Percentiles rank a stretch among this genome's conserved stretches.
These are phyloP conservation scores for Gnomoniopsis smithogilvyi DNA, from an alignment of 2,329 filamentous ascomycete genomes.

Conservation along the genomic window DNA sequence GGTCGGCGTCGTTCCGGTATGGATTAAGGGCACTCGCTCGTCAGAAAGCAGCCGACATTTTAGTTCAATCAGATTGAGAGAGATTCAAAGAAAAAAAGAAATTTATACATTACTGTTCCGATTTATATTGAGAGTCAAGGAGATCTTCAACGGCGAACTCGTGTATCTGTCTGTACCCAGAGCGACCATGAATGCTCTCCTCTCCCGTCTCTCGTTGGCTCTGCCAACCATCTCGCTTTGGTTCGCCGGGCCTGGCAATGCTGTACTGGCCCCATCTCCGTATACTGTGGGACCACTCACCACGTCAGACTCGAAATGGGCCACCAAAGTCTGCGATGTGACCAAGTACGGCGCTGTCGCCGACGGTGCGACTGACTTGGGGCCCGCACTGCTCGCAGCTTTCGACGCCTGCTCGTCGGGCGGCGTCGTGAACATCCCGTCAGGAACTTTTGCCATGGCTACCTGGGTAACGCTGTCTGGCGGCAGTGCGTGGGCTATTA, in stretches of 20 bases:
- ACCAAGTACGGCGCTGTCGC: slow-evolving; percentile 49
- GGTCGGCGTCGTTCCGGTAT: too few relatives aligned
- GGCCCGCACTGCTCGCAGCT: slow-evolving; percentile 43
- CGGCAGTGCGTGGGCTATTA: slow-evolving; percentile 22
- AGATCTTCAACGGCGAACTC: too few relatives aligned
- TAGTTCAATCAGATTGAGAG: too few relatives aligned
- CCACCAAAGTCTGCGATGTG: slow-evolving; percentile 47
- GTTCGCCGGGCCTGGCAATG: slow-evolving; percentile 13
- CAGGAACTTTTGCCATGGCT: slow-evolving; percentile 19
- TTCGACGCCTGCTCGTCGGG: slow-evolving; percentile 48
- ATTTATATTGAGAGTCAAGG: too few relatives aligned
- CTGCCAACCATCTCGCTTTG: background rate
- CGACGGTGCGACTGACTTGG: slow-evolving; percentile 48
- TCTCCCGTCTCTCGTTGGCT: background rate
- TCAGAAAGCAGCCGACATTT: too few relatives aligned
- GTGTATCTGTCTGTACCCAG: background rate
- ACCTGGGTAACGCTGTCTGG: slow-evolving; percentile 17
- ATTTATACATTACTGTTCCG: too few relatives aligned
- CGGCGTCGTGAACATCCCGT: slow-evolving; percentile 28
- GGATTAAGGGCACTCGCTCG: too few relatives aligned
- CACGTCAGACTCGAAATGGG: slow-evolving; percentile 36
- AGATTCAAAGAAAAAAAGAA: too few relatives aligned
- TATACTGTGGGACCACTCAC: slow-evolving; percentile 42
- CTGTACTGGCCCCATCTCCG: slow-evolving; percentile 32
- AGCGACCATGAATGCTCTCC: background rate